A percentile compares a stretch with the other conserved stretches of the same genome.
These are phyloP conservation scores for Ophiocordyceps polyrhachis-furcata DNA, from an alignment of 2,329 filamentous ascomycete genomes.

Conservation along the genomic window DNA sequence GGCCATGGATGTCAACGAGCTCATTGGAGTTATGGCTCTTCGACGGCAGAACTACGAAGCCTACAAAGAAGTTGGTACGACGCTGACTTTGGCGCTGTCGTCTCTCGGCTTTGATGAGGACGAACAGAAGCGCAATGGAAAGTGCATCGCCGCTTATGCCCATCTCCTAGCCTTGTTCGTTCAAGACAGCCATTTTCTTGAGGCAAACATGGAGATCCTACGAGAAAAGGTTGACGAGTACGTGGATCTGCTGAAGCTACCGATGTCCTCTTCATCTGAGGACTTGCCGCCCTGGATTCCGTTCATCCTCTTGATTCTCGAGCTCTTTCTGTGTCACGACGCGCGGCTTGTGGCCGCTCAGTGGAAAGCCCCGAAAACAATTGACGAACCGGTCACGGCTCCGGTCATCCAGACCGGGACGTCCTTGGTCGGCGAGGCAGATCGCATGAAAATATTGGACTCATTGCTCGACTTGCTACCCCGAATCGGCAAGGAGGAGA, in stretches of 20 bases:
- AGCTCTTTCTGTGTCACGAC: constrained; percentile 79
- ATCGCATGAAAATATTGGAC: constrained; percentile 55
- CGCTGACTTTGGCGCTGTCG: constrained; percentile 68
- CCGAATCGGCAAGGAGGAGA: constrained; percentile 71
- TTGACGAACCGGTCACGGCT: constrained; percentile 28
- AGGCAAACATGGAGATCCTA: constrained; percentile 52
- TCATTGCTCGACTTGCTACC: constrained; percentile 70
- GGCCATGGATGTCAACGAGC: constrained; percentile 77
- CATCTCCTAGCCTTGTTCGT: constrained; percentile 79
- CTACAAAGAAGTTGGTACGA: constrained; percentile 59
- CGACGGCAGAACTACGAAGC: constrained; percentile 35
- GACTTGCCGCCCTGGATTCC: constrained; percentile 86
- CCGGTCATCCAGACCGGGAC: constrained; percentile 42
- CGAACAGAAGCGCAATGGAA: constrained; percentile 42
- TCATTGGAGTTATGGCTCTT: constrained; percentile 57
- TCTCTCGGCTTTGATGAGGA: constrained; percentile 44
- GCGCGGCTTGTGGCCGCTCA: constrained; percentile 57
- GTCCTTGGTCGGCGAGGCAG: constrained; percentile 35
- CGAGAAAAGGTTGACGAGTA: constrained; percentile 61
- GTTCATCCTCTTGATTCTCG: constrained; percentile 74
- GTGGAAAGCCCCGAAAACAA: constrained; percentile 42
- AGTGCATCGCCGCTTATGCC: constrained; percentile 66
- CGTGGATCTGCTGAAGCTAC: constrained; percentile 59
- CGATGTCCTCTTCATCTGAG: constrained; percentile 46
- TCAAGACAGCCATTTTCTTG: constrained; percentile 67